Percentiles rank a stretch among this genome's conserved stretches.
Evolutionary conservation across 345 rosid species (phyloP).

Genomic region (Balakata baccata): DNA sequence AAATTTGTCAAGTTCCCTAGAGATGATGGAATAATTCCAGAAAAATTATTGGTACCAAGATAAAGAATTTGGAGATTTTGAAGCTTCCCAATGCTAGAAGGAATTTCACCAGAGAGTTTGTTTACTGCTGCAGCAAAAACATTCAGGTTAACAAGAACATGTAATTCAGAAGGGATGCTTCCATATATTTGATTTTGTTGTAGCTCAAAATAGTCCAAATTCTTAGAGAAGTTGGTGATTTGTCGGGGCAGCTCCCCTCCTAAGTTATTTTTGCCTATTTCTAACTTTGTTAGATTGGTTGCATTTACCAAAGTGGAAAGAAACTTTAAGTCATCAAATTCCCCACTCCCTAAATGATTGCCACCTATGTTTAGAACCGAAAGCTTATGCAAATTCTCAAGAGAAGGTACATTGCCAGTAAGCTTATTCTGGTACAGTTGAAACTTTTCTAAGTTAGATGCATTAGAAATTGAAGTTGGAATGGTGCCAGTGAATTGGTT

Average conservation of each 20-base stretch:
- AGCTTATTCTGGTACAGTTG: conserved; percentile 4
- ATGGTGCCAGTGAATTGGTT: conserved; percentile 21
- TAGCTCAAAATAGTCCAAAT: accelerated
- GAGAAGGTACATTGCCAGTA: conserved; percentile 16
- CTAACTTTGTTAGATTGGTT: background rate
- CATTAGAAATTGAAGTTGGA: conserved; percentile 25
- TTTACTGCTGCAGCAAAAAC: background rate
- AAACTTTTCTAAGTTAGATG: conserved; percentile 7
- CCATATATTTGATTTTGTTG: conserved; percentile 4
- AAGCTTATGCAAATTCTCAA: conserved; percentile 16
- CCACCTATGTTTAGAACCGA: background rate
- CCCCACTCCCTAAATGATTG: conserved; percentile 14
- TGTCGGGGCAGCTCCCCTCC: conserved; percentile 16
- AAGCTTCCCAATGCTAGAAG: conserved; percentile 17
- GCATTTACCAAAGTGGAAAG: conserved; percentile 16
- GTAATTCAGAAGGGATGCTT: conserved; percentile 20
- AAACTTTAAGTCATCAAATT: conserved; percentile 8
- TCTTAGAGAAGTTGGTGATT: conserved; percentile 21
- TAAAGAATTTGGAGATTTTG: background rate
- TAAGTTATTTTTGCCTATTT: background rate
- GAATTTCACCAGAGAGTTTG: conserved; percentile 18
- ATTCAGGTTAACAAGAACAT: conserved; percentile 13
- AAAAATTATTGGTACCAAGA: conserved; percentile 6
- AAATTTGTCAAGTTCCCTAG: conserved; percentile 16
- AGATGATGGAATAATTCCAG: conserved; percentile 12